Evolutionary conservation across 371 early-diverging fungal genomes (phyloP).

Genomic region (Mycotypha africana): DNA sequence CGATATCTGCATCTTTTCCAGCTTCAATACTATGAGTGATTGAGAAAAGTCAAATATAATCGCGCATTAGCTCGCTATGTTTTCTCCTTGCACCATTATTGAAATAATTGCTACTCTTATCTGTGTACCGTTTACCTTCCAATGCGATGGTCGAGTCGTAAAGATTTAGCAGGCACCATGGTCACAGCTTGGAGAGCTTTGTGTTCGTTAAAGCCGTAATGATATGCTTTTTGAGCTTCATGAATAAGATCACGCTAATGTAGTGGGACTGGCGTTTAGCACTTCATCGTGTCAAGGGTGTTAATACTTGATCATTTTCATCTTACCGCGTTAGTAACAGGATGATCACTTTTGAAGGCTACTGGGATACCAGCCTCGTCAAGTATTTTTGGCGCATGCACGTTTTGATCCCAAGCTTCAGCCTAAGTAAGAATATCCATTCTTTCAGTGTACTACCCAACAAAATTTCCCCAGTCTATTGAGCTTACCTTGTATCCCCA

Average conservation of each 20-base stretch:
- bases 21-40: constrained; percentile 34
- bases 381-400: constrained; percentile 61
- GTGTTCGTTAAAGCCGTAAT: constrained; percentile 69
- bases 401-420: constrained; percentile 70
- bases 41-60: background rate
- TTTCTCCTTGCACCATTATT: background rate
- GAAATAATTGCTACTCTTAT: no score
- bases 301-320: no score
- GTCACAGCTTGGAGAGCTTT: constrained; percentile 66
- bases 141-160: constrained; percentile 67
- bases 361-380: constrained; percentile 69
- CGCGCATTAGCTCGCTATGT: background rate
- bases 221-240: constrained; percentile 75
- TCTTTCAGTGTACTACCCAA: no score
- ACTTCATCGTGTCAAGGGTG: no score
- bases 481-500: constrained; percentile 47
- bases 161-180: constrained; percentile 65
- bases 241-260: constrained; percentile 64
- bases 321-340: constrained; percentile 65
- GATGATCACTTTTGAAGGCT: constrained; percentile 81
- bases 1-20: constrained; percentile 82
- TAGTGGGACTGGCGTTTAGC: no score
- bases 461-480: no score
- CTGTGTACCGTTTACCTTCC: no score
- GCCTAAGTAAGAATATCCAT: no score